Conservation (phyloP, 371 early-diverging fungal genomes). For the Mucor circinelloides region DNA sequence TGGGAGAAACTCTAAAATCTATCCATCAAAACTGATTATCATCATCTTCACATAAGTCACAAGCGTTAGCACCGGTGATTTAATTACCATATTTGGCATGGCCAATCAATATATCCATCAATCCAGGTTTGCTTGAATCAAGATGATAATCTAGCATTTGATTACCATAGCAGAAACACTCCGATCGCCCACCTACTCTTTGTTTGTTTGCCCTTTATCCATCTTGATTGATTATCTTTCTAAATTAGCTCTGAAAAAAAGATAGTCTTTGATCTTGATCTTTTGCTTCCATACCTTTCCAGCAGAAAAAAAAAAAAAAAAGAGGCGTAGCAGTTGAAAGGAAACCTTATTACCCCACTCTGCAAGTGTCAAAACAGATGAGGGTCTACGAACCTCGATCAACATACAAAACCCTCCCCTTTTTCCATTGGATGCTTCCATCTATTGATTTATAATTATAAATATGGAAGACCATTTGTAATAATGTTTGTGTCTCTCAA, state of each 20-base stretch:
- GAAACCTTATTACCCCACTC: background rate
- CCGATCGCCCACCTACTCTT: background rate
- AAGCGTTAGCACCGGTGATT: background rate
- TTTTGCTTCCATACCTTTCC: background rate
- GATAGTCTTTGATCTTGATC: background rate
- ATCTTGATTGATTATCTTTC: slow-evolving; percentile 8
- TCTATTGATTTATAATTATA: background rate
- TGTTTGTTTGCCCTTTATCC: slow-evolving; percentile 5
- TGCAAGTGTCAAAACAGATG: background rate
- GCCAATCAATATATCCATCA: background rate
- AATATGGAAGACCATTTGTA: background rate
- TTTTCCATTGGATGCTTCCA: background rate
- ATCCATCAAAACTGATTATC: slow-evolving; percentile 18
- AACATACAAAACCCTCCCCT: background rate
- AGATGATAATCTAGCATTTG: background rate
- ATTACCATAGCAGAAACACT: background rate
- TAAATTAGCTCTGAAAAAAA: background rate
- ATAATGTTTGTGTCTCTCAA: background rate
- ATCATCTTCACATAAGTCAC: slow-evolving; percentile 20
- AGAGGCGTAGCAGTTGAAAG: background rate
- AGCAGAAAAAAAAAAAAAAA: background rate
- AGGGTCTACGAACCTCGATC: background rate
- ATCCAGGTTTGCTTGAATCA: slow-evolving; percentile 1
- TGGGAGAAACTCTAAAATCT: slow-evolving; percentile 1
- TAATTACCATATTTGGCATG: slow-evolving; percentile 1